A percentile compares a stretch with the other conserved stretches of the same genome.
Evolutionary conservation across 768 basidiomycete species (phyloP).

Genomic region (Suillus lakei): DNA sequence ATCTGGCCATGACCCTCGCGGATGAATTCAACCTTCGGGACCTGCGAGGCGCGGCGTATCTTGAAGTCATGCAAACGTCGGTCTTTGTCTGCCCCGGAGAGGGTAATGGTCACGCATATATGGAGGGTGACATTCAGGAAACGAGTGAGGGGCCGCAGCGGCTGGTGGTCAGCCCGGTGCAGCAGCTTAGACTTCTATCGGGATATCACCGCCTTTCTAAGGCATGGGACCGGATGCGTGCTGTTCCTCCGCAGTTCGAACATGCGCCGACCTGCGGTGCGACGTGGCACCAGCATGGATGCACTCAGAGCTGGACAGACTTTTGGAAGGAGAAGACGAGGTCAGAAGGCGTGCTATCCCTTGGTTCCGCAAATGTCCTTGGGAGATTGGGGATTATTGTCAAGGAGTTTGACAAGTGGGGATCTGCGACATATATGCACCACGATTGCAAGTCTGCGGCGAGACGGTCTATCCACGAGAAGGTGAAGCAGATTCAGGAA

Average conservation of each 20-base stretch:
- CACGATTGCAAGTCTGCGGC: conserved; percentile 70
- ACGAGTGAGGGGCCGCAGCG: conserved; percentile 45
- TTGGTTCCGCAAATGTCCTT: conserved; percentile 68
- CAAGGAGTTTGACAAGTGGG: conserved; percentile 74
- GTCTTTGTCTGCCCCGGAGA: conserved; percentile 30
- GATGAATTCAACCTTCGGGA: conserved; percentile 68
- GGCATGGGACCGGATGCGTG: conserved; percentile 68
- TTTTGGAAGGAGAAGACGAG: conserved; percentile 82
- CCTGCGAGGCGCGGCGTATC: conserved; percentile 68
- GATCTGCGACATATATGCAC: conserved; percentile 79
- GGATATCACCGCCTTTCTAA: conserved; percentile 72
- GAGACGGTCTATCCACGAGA: conserved; percentile 57
- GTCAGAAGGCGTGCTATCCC: conserved; percentile 59
- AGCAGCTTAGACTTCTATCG: conserved; percentile 67
- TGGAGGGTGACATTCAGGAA: conserved; percentile 38
- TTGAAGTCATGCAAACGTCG: conserved; percentile 74
- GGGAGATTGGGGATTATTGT: conserved; percentile 65
- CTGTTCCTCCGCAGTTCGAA: conserved; percentile 61
- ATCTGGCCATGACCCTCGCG: conserved; percentile 72
- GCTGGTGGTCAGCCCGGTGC: conserved; percentile 57
- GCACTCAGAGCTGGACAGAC: conserved; percentile 74
- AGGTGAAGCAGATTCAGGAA: conserved; percentile 61
- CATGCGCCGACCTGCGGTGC: conserved; percentile 67
- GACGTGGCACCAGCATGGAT: conserved; percentile 75
- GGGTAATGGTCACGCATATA: conserved; percentile 17